Percentiles rank a stretch among this genome's conserved stretches.
Conservation (phyloP, 2,329 filamentous ascomycete genomes). For the Orbilia javanica region DNA sequence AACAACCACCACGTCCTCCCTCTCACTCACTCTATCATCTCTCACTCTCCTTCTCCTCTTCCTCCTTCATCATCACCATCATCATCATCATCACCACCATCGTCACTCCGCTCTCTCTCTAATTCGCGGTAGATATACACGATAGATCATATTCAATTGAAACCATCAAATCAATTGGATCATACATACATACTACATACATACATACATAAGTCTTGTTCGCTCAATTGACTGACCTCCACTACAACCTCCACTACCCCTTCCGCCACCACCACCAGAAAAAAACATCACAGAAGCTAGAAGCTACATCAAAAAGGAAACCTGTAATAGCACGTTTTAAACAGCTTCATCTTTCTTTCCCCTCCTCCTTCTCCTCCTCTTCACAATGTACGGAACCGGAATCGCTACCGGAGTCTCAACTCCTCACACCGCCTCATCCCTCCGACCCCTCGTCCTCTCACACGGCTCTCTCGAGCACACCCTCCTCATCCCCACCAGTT, state of each 20-base stretch:
- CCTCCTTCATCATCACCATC: not conserved
- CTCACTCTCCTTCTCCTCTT: constrained; percentile 5
- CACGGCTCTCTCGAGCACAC: constrained; percentile 97
- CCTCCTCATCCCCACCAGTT: constrained; percentile 91
- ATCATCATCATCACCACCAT: not conserved
- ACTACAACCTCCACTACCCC: constrained; percentile 61
- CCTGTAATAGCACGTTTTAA: not conserved
- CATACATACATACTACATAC: no score
- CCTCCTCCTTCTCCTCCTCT: not conserved
- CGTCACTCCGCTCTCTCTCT: constrained; percentile 3
- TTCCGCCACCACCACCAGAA: constrained; percentile 22
- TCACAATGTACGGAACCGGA: constrained; percentile 84
- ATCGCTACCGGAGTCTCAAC: constrained; percentile 96
- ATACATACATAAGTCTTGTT: not conserved
- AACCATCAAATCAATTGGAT: no score
- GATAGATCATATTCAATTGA: not conserved
- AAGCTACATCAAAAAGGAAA: no score
- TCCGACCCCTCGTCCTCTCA: constrained; percentile 88
- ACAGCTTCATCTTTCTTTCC: not conserved
- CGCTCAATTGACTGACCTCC: constrained; percentile 59
- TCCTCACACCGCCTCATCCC: constrained; percentile 90
- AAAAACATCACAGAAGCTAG: constrained; percentile 1
- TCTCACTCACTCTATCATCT: not conserved
- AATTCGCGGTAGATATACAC: not conserved
- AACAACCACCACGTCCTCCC: not conserved